Base-by-base conservation (phyloP, 2,329 filamentous ascomycete species). In the Calonectria ilicicola region DNA sequence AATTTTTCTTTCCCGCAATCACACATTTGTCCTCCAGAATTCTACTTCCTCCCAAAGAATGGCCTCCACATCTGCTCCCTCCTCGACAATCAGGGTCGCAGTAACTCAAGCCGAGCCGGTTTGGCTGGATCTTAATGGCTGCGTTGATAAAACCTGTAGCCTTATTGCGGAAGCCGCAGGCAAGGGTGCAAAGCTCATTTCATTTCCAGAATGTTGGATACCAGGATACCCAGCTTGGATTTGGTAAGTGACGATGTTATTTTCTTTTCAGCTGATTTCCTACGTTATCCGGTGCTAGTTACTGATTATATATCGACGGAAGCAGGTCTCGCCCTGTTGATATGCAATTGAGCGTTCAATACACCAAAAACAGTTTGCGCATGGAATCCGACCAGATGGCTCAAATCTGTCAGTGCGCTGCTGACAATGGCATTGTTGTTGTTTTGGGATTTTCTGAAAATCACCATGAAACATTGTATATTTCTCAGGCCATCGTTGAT, bases 141-240 rank as follows among this genome's bases (percentile, higher is more conserved):
- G 35, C 10, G 70, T 74, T 3, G 27, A 62, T 1, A 70, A 70
- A 29, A 65, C 90, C 3, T 87, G 87, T 75, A 76, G 80, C 0
- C 82, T 91, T 53, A 91, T 92, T 70, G 79, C 82, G 44, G 86
- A 89, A 75, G 91, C 91, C 0, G 87, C 87, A 3, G 72, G 78
- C 2, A 86, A 88, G 56, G 87, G 86, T 2, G 88, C 89, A 0
- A 83, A 89, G 62, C 81, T 93, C 4, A 78, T 93, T 6, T 83
- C 85, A 0, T 90, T 90, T 65, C 86, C 88, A 0, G 87, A 90
- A 75, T 83, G 84, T 32, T 90, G 85, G 84, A 85, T 89, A 42
- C 87, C 87, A 1, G 87, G 88, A 0, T 90, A 89, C 77, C 88
- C 87, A 35, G 81, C 80, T 70, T 85, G 82, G 82, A 83, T 83